Conservation (phyloP, 106 monocot species). For the Posidonia australis region DNA sequence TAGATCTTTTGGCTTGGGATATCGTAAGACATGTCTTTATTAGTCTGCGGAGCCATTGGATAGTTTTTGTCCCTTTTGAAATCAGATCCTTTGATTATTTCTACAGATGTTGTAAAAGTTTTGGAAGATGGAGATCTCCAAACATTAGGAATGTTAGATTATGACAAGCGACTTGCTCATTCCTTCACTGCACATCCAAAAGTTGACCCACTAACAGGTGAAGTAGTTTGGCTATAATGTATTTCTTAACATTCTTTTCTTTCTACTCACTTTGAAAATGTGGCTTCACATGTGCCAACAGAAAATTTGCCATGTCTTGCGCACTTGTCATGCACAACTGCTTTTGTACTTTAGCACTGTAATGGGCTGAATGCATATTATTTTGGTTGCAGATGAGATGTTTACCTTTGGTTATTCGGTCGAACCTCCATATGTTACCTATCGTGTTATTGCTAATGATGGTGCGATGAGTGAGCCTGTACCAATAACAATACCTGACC, state of each 20-base stretch:
- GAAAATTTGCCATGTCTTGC: too few relatives aligned
- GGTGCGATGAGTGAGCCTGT: slow-evolving; percentile 77
- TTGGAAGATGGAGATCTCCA: slow-evolving; percentile 94
- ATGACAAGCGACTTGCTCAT: slow-evolving; percentile 76
- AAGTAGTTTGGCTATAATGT: too few relatives aligned
- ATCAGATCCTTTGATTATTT: too few relatives aligned
- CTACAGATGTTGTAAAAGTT: slow-evolving; percentile 70
- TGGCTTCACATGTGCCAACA: too few relatives aligned
- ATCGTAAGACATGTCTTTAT: too few relatives aligned
- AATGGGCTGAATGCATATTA: background rate
- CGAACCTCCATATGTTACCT: slow-evolving; percentile 55
- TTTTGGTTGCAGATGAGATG: slow-evolving; percentile 64
- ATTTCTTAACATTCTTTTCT: too few relatives aligned
- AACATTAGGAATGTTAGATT: slow-evolving; percentile 80
- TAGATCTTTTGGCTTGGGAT: too few relatives aligned
- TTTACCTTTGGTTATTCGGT: slow-evolving; percentile 84
- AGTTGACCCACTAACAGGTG: slow-evolving; percentile 81
- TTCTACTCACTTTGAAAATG: too few relatives aligned
- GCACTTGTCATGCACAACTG: too few relatives aligned
- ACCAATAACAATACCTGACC: slow-evolving; percentile 70
- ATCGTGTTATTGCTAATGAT: slow-evolving; percentile 76
- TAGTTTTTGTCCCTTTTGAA: too few relatives aligned
- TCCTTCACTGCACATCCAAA: slow-evolving; percentile 94
- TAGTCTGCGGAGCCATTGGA: too few relatives aligned
- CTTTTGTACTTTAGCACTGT: too few relatives aligned